Percentiles rank a stretch among this genome's conserved stretches.
Conservation (phyloP, 495 filamentous ascomycete genomes). For the Penicillium manginii region DNA sequence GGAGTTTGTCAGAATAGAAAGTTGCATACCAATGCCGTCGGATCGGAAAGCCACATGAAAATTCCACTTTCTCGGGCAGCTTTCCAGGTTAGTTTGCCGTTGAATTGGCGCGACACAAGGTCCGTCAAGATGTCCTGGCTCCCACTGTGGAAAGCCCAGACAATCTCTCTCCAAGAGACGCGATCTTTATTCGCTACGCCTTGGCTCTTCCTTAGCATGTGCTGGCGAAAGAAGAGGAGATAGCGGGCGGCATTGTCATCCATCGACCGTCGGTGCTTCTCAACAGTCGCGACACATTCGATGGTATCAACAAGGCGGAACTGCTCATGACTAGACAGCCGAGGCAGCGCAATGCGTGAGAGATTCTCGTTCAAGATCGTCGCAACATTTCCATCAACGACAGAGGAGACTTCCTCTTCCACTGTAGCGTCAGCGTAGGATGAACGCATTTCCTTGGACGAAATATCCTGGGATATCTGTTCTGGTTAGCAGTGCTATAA, state of each 20-base stretch:
- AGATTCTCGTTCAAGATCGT: conserved; percentile 74
- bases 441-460: conserved; percentile 56
- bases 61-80: conserved; percentile 85
- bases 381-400: conserved; percentile 75
- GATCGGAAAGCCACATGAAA: conserved; percentile 92
- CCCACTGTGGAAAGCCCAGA: conserved; percentile 89
- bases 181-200: conserved; percentile 62
- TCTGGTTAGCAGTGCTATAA: conserved; percentile 28
- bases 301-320: conserved; percentile 86
- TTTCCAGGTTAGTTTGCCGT: conserved; percentile 79
- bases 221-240: conserved; percentile 86
- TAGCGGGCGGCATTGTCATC: conserved; percentile 92
- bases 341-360: conserved; percentile 72
- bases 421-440: conserved; percentile 55
- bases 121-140: conserved; percentile 94
- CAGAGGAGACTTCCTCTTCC: conserved; percentile 62
- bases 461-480: conserved; percentile 41
- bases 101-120: conserved; percentile 79
- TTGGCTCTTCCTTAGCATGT: conserved; percentile 70
- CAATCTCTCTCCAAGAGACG: conserved; percentile 90
- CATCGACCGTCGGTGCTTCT: conserved; percentile 87
- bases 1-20: not conserved
- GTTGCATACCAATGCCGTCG: conserved; percentile 69
- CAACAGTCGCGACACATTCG: conserved; percentile 84
- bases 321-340: conserved; percentile 86